Percentiles rank a stretch among this genome's conserved stretches.
These are phyloP conservation scores for Yamadazyma philogaea DNA, from an alignment of 805 yeast species.

Conservation along the genomic window DNA sequence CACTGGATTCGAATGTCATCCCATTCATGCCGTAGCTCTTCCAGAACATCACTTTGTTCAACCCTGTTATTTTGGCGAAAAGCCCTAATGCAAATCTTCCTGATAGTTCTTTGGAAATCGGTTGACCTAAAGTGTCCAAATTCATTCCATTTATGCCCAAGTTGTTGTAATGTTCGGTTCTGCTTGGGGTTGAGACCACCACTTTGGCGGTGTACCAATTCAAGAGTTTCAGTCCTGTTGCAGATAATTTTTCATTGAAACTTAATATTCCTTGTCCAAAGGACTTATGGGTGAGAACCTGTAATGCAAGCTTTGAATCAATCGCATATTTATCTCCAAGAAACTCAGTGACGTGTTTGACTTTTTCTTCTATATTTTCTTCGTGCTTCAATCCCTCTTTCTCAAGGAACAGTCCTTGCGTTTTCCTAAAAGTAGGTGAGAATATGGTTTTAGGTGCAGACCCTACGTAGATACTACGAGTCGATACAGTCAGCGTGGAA, in stretches of 20 bases:
- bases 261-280: constrained; percentile 91
- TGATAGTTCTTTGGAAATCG: constrained; percentile 47
- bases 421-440: background rate
- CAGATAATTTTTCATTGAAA: constrained; percentile 79
- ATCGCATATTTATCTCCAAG: constrained; percentile 49
- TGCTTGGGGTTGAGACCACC: constrained; percentile 27
- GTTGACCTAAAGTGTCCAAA: constrained; percentile 60
- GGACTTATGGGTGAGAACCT: constrained; percentile 88
- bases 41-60: constrained; percentile 64
- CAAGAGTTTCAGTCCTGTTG: constrained; percentile 65
- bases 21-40: constrained; percentile 49
- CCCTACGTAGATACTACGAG: background rate
- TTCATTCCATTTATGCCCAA: constrained; percentile 45
- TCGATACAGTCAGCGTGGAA: background rate
- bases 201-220: constrained; percentile 47
- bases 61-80: constrained; percentile 47
- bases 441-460: background rate
- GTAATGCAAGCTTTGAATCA: constrained; percentile 63
- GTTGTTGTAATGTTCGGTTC: constrained; percentile 23
- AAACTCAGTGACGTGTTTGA: constrained; percentile 48
- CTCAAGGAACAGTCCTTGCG: background rate
- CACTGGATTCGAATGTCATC: constrained; percentile 45
- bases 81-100: constrained; percentile 50
- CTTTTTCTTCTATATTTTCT: constrained; percentile 47
- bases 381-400: constrained; percentile 1